Evolutionary conservation across 2,329 filamentous ascomycete genomes (phyloP).

Genomic region (Chaetomium sp.): DNA sequence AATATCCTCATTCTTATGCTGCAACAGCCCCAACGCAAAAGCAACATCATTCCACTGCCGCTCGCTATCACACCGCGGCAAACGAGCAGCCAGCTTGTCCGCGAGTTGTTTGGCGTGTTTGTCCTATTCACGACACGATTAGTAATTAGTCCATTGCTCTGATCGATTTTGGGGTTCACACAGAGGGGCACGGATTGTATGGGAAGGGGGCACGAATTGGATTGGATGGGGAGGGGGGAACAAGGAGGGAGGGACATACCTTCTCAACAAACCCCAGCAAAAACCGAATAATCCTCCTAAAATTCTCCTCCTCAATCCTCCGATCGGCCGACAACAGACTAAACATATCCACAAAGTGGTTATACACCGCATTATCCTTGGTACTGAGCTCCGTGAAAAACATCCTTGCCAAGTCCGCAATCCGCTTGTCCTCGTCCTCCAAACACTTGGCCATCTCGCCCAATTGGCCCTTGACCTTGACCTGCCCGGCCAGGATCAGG

Average conservation of each 20-base stretch:
- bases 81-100: slow-evolving; percentile 81
- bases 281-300: slow-evolving; percentile 85
- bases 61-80: slow-evolving; percentile 82
- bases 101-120: slow-evolving; percentile 94
- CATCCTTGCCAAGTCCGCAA: slow-evolving; percentile 90
- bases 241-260: slow-evolving; percentile 47
- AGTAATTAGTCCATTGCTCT: neutral
- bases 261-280: slow-evolving; percentile 95
- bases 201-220: too few species aligned
- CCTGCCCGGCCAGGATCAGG: slow-evolving; percentile 90
- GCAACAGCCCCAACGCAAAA: slow-evolving; percentile 79
- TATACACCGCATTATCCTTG: slow-evolving; percentile 98
- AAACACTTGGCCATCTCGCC: slow-evolving; percentile 99
- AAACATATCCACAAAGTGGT: slow-evolving; percentile 99
- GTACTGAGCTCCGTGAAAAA: slow-evolving; percentile 97
- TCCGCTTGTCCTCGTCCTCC: slow-evolving; percentile 90
- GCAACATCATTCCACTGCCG: slow-evolving; percentile 97
- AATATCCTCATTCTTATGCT: slow-evolving; percentile 91
- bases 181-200: too few species aligned
- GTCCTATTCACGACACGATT: slow-evolving; percentile 53
- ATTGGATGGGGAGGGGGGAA: neutral
- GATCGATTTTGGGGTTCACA: neutral
- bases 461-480: slow-evolving; percentile 98
- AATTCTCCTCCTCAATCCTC: slow-evolving; percentile 73
- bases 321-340: slow-evolving; percentile 79